Conservation (phyloP, 2,329 filamentous ascomycete species). For the Teratosphaeria nubilosa region DNA sequence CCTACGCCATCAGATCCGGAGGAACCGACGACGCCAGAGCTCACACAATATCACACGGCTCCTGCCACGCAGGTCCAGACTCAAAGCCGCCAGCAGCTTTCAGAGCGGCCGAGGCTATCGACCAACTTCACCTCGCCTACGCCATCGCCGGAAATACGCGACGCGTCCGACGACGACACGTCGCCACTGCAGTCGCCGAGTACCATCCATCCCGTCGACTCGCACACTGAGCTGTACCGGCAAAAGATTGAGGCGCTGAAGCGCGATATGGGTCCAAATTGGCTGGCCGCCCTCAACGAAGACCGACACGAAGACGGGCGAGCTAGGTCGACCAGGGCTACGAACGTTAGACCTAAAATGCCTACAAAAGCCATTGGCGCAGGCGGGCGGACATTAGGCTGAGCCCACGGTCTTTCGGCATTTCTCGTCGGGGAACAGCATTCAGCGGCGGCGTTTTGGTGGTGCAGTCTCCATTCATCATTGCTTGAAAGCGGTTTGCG, state of each 20-base stretch:
- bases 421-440: background rate
- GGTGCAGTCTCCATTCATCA: background rate
- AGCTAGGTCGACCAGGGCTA: slow-evolving; percentile 12
- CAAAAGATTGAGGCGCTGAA: slow-evolving; percentile 81
- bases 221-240: slow-evolving; percentile 47
- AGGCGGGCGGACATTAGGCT: background rate
- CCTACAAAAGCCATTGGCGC: background rate
- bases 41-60: slow-evolving; percentile 14
- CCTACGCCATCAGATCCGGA: slow-evolving; percentile 8
- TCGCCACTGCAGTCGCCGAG: slow-evolving; percentile 16
- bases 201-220: slow-evolving; percentile 13
- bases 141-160: slow-evolving; percentile 17
- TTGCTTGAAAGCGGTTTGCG: background rate
- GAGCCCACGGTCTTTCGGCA: background rate
- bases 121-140: slow-evolving; percentile 21
- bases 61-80: slow-evolving; percentile 9
- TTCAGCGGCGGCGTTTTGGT: slow-evolving; percentile 1
- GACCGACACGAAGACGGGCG: slow-evolving; percentile 44
- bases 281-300: slow-evolving; percentile 77
- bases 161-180: slow-evolving; percentile 21
- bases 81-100: background rate
- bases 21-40: slow-evolving; percentile 16
- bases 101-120: slow-evolving; percentile 17
- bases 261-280: slow-evolving; percentile 75
- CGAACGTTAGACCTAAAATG: slow-evolving; percentile 15